Evolutionary conservation across 352 stramenopile genomes (phyloP), one percentile per base, ranked within the genome.

Genomic region (Thraustochytrium sp.): DNA sequence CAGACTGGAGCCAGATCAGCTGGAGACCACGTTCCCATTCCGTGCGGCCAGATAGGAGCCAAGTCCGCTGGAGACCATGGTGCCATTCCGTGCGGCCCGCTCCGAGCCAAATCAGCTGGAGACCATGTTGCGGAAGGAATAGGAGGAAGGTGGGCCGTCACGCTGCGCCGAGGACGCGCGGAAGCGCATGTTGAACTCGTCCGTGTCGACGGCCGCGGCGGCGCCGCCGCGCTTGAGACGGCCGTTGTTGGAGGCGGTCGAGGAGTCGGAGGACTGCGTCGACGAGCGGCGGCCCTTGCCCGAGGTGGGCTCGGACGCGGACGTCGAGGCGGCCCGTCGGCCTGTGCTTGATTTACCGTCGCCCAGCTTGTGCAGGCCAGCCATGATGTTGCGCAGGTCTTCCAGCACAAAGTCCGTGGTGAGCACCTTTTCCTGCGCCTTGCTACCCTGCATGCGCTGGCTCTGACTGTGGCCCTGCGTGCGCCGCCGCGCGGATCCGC

Each of bases 161-260:
- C 13, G 26, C 1, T 44, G 13, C 2, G 9, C 36, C 1, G 42
- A 21, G 59, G 23, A 21, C 34, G 36, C 26, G 9, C 4, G 36
- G 3, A 72, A 72, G 8, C 59, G 59, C 59, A 72, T 72, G 9
- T 72, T 21, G 46, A 72, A 72, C 5, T 72, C 59, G 21, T 72
- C 59, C 8, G 21, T 26, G 13, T 11, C 59, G 40, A 72, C 4
- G n/a, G n/a, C n/a, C 40, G 59, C 42, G 11, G 59, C 13, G 26
- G 46, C 59, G 40, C 59, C 26, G 40, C 59, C 59, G 21, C 59
- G 59, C 36, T 72, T 72, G 13, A 72, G 31, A 16, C 59, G 59
- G 26, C 59, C 59, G 26, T 72, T 72, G 16, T 13, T 34, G 40
- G 26, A 44, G 13, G 59, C 29, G 11, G 26, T 26, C 34, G 59